Evolutionary conservation across 2,329 filamentous ascomycete genomes (phyloP), one percentile per base, ranked within the genome.

Genomic region (Cercospora sp.): DNA sequence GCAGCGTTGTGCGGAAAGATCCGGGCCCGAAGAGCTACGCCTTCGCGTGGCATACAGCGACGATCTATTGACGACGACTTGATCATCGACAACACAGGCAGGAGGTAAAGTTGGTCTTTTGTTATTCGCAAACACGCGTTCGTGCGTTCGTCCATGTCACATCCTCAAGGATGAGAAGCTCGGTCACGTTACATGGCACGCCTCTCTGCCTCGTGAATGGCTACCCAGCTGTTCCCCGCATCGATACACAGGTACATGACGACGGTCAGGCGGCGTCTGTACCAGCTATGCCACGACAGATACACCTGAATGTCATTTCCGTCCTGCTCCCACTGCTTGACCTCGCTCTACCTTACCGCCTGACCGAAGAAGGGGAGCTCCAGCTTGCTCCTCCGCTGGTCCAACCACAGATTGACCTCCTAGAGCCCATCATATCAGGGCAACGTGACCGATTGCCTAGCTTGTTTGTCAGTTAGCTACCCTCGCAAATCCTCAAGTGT

Each of bases 171-270:
- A 31, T 65, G 31, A 26, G 18, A 53, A 45, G 31, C 53, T 63
- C 33, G 26, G 61, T 67, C 66, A 60, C 61, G 66, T 67, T 67
- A 64, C 61, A 61, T 20, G 39, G 39, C 39, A 58, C 23, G 62
- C 62, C 66, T 64, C 62, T 45, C 51, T 39, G 66, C 45, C 31
- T 31, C 60, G 36, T 64, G 61, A 67, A 60, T 67, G 61, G 66
- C 63, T 61, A 20, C 36, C 13, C 53, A 58, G 31, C 53, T 48
- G 57, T 63, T 64, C 60, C 65, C 62, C 62, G 66, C 62, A 63
- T 3, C 28, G 42, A 64, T 67, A 67, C 66, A 60, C 45, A 67
- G 66, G 66, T 67, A 67, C 66, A 51, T 67, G 61, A 64, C 66
- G 61, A 58, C 57, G 66, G 66, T 67, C 66, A 67, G 60, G 53